These are phyloP conservation scores for Erigeron canadensis DNA, from an alignment of 129 eudicot species.

Conservation along the genomic window DNA sequence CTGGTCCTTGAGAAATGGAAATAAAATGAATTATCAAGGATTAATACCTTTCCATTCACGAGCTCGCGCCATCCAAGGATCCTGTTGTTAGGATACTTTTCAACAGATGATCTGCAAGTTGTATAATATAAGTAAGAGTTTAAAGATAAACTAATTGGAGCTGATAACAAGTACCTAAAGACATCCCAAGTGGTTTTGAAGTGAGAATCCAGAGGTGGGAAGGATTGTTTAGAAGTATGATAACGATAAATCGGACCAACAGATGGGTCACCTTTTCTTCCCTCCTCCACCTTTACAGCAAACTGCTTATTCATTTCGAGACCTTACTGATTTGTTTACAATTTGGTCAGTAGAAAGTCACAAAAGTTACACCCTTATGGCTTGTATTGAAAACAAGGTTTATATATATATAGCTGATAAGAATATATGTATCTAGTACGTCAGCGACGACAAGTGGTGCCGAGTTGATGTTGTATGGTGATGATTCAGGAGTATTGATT, in stretches of 20 bases:
- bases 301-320: constrained; percentile 33
- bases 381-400: not conserved
- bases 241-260: constrained; percentile 84
- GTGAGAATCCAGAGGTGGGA: constrained; percentile 59
- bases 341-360: not conserved
- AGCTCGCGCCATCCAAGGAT: constrained; percentile 93
- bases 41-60: constrained; percentile 50
- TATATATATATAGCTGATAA: not conserved
- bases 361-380: not conserved
- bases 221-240: constrained; percentile 47
- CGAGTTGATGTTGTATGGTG: not conserved
- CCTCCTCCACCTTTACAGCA: constrained; percentile 70
- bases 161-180: constrained; percentile 49
- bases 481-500: not conserved
- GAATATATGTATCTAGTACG: not conserved
- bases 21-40: not conserved
- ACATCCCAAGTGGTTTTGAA: constrained; percentile 69
- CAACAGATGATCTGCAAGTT: constrained; percentile 42
- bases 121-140: not conserved
- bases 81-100: constrained; percentile 54
- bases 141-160: not conserved
- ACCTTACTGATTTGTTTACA: not conserved
- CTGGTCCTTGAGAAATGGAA: not conserved
- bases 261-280: constrained; percentile 68
- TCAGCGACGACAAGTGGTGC: not conserved